A percentile compares a stretch with the other conserved stretches of the same genome.
phyloP scores from a whole-genome alignment of 2,329 filamentous ascomycete genomes.

The Teratosphaeria destructans region DNA sequence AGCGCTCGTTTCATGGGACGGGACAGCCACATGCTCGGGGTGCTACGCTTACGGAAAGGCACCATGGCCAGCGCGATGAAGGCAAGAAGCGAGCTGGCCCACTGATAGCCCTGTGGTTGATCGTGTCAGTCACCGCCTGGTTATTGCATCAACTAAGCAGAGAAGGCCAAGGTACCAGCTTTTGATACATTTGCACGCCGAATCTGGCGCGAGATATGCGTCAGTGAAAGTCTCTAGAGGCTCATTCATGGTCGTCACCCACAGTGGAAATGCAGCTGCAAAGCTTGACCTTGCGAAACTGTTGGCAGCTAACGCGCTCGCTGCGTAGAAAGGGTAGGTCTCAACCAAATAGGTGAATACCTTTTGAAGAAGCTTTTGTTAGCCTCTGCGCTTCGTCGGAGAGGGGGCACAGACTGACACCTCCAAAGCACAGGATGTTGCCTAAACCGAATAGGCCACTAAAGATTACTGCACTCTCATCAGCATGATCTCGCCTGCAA shows the following conservation, averaged over 20 bases:
- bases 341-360: background rate
- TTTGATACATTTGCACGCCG: constrained; percentile 42
- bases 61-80: constrained; percentile 41
- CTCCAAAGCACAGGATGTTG: constrained; percentile 63
- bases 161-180: background rate
- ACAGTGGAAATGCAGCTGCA: constrained; percentile 35
- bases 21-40: constrained; percentile 5
- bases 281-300: constrained; percentile 39
- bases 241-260: constrained; percentile 1
- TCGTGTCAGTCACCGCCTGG: constrained; percentile 35
- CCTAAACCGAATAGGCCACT: constrained; percentile 35
- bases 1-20: constrained; percentile 14
- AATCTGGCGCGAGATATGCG: constrained; percentile 1
- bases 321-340: constrained; percentile 37
- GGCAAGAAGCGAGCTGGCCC: constrained; percentile 36
- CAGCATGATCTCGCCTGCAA: constrained; percentile 3
- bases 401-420: constrained; percentile 31
- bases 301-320: constrained; percentile 41
- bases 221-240: background rate
- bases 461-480: constrained; percentile 34
- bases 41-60: constrained; percentile 28
- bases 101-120: constrained; percentile 35
- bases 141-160: too few relatives aligned
- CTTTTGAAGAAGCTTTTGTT: background rate
- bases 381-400: background rate